Conservation (phyloP, 306 rosid species). For the Ormosia emarginata region DNA sequence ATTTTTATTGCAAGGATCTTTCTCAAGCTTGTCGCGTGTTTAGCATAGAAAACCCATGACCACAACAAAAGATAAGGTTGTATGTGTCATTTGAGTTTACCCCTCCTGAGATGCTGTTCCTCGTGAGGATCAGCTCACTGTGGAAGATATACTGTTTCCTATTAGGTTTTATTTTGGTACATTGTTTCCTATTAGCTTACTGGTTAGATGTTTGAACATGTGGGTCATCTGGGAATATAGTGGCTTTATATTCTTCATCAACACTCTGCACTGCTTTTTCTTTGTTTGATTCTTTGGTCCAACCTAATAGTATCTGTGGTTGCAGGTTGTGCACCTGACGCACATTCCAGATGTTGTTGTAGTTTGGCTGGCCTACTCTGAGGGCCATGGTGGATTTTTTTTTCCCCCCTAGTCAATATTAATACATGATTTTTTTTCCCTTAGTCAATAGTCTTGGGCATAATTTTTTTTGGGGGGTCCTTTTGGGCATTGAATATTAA, state of each 20-base stretch:
- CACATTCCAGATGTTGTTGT: constrained; percentile 9
- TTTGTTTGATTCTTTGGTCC: not conserved
- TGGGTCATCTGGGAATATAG: not conserved
- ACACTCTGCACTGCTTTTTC: not conserved
- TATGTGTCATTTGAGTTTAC: not conserved
- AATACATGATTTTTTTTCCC: not conserved
- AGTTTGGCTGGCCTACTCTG: constrained; percentile 22
- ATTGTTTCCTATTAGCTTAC: not conserved
- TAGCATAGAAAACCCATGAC: not conserved
- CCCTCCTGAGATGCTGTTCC: not conserved
- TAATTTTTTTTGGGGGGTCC: not conserved
- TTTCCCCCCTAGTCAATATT: not conserved
- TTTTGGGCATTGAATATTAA: constrained; percentile 3
- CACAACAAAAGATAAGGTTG: not conserved
- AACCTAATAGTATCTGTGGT: constrained; percentile 10
- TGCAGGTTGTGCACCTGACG: constrained; percentile 40
- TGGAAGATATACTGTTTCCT: not conserved
- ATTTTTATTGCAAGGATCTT: not conserved
- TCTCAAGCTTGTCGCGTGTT: not conserved
- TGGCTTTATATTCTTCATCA: not conserved
- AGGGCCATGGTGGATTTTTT: constrained; percentile 17
- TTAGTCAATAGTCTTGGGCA: not conserved
- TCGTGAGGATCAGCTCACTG: not conserved
- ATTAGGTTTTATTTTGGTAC: not conserved
- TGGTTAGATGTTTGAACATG: not conserved